Percentiles rank a stretch among this genome's conserved stretches.
These are phyloP conservation scores for Wilhelminamyces savonicus DNA, from an alignment of 805 yeast genomes.

Conservation along the genomic window DNA sequence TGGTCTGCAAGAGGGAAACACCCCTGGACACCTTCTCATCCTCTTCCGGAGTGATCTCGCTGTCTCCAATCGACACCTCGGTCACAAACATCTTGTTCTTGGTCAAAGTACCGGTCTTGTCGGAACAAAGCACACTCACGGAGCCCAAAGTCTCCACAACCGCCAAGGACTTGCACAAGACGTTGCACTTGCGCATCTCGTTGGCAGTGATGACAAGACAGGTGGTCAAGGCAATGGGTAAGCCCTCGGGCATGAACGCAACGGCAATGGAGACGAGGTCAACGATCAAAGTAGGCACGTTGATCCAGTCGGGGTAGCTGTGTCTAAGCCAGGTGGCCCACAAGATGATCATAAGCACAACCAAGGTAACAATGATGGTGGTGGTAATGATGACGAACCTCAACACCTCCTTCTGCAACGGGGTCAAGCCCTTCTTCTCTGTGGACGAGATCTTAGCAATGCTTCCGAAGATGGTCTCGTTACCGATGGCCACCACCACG, in stretches of 20 bases:
- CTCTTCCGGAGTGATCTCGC: constrained; percentile 2
- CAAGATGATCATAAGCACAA: constrained; percentile 24
- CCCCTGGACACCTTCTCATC: constrained; percentile 9
- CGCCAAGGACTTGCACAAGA: constrained; percentile 40
- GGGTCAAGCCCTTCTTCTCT: constrained; percentile 33
- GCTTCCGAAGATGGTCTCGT: constrained; percentile 39
- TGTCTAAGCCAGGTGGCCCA: constrained; percentile 42
- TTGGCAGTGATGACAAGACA: constrained; percentile 44
- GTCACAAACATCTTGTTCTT: constrained; percentile 43
- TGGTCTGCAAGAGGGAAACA: constrained; percentile 9
- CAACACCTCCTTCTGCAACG: constrained; percentile 36
- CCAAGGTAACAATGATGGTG: constrained; percentile 14
- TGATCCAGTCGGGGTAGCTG: constrained; percentile 35
- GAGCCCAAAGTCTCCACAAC: constrained; percentile 55
- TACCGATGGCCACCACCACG: constrained; percentile 39
- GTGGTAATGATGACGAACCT: constrained; percentile 25
- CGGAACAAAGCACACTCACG: constrained; percentile 40
- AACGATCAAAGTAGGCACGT: constrained; percentile 33
- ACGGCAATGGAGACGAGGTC: constrained; percentile 42
- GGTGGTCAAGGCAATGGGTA: constrained; percentile 46
- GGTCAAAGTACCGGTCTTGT: constrained; percentile 44
- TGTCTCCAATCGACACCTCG: constrained; percentile 12
- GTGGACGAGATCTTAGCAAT: constrained; percentile 37
- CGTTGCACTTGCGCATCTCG: constrained; percentile 37
- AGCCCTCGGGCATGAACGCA: constrained; percentile 47